Percentiles rank a stretch among this genome's conserved stretches.
Conservation (phyloP, 768 basidiomycete genomes). For the Dendrothele bispora region DNA sequence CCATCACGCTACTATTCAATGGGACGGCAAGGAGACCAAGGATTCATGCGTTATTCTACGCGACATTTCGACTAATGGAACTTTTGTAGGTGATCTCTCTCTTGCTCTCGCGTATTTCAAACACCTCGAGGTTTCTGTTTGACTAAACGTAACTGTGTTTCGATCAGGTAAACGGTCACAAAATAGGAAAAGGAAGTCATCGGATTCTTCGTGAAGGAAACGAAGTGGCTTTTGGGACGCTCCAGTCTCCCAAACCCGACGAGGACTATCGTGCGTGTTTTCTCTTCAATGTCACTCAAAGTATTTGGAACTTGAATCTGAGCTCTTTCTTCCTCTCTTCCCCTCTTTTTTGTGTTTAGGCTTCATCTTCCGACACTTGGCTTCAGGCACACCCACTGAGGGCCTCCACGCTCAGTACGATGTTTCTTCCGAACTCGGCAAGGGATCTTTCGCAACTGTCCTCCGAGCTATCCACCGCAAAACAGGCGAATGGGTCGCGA, state of each 20-base stretch:
- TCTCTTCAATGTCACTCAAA: background rate
- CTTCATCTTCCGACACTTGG: constrained; percentile 70
- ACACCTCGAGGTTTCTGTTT: background rate
- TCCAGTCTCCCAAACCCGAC: constrained; percentile 33
- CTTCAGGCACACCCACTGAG: constrained; percentile 40
- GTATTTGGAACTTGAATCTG: no score
- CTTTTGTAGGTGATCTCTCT: constrained; percentile 56
- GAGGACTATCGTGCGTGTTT: constrained; percentile 74
- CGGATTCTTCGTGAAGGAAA: constrained; percentile 74
- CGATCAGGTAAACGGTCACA: constrained; percentile 62
- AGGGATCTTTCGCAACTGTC: constrained; percentile 91
- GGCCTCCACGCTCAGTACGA: constrained; percentile 71
- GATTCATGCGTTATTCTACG: constrained; percentile 45
- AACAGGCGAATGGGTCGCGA: constrained; percentile 77
- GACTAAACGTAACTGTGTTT: background rate
- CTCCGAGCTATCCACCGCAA: constrained; percentile 73
- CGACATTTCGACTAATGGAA: constrained; percentile 73
- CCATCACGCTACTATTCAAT: constrained; percentile 54
- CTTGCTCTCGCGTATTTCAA: background rate
- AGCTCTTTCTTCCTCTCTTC: no score
- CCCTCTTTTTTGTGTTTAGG: constrained; percentile 36
- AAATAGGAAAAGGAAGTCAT: constrained; percentile 56
- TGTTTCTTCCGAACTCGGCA: constrained; percentile 71
- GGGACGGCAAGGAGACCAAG: constrained; percentile 53
- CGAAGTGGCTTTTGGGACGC: constrained; percentile 83